Evolutionary conservation across 2,329 filamentous ascomycete genomes (phyloP), one percentile per base, ranked within the genome.

Genomic region (Epichloe coenophiala): DNA sequence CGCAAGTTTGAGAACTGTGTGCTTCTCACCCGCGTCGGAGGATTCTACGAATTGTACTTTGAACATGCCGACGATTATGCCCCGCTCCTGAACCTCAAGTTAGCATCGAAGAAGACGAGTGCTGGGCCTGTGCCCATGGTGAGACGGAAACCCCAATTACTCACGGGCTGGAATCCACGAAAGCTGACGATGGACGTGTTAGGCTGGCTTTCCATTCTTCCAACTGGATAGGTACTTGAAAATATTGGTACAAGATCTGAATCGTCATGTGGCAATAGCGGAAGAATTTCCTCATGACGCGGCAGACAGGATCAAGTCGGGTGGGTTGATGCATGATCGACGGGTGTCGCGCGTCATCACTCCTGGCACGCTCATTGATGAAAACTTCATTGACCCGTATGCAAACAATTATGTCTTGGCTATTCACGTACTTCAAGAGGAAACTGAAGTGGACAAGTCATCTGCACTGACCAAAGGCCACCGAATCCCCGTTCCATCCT

Each of bases 31-130:
- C 81, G 91, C 51, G 89, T 98, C 31, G 93, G 93, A 51, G 84
- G 90, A 53, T 98, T 98, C 68, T 98, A 97, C 68, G 93, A 98
- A 77, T 72, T 98, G 52, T 98, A 98, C 69, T 94, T 97, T 65
- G 86, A 95, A 60, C 90, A 98, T 64, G 93, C 94, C 11, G 86
- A 95, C 52, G 83, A 95, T 62, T 86, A 85, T 64, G 91, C 86
- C 2, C 86, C 89, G 1, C 72, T 95, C 43, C 74, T 98, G 56
- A 93, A 89, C 60, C 70, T 98, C 61, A 97, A 96, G 66, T 81
- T 95, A 50, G 83, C 85, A 2, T 78, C 78, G 50, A 93, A 88
- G 65, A 89, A 81, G 66, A 88, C 86, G n/a, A 86, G 71, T 56
- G 83, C 82, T 8, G 86, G 85, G 1, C 77, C 80, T 21, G 87